Conservation (phyloP, 495 filamentous ascomycete species). For the Penicillium odoratum region DNA sequence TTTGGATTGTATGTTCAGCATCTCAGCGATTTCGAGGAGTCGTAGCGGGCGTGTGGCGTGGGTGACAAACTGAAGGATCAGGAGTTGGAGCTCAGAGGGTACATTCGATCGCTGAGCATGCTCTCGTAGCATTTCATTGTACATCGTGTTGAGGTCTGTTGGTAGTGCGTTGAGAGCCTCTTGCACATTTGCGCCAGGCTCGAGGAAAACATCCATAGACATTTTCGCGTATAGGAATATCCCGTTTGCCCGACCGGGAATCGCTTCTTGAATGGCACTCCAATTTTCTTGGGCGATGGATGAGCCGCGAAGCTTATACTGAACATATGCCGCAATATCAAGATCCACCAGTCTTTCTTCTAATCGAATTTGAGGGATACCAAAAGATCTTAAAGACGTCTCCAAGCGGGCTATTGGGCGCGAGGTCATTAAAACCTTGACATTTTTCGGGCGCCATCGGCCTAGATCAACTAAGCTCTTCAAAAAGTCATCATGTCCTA, state of each 20-base stretch:
- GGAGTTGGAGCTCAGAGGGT: conserved; percentile 16
- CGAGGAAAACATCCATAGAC: background rate
- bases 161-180: conserved; percentile 30
- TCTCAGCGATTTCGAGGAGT: conserved; percentile 46
- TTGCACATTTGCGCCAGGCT: conserved; percentile 13
- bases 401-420: conserved; percentile 28
- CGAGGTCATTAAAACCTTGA: conserved; percentile 49
- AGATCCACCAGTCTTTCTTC: conserved; percentile 8
- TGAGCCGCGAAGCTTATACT: background rate
- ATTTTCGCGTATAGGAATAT: conserved; percentile 1
- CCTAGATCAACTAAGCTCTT: conserved; percentile 31
- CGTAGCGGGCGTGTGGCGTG: conserved; percentile 52
- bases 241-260: conserved; percentile 5
- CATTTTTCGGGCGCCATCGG: conserved; percentile 26
- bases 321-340: conserved; percentile 8
- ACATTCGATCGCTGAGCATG: conserved; percentile 37
- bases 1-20: conserved; percentile 22
- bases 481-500: conserved; percentile 37
- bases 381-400: conserved; percentile 3
- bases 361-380: conserved; percentile 16
- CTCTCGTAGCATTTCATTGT: conserved; percentile 43
- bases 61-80: conserved; percentile 43
- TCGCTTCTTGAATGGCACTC: background rate
- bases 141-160: conserved; percentile 37
- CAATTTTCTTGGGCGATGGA: background rate